Evolutionary conservation across 2,329 filamentous ascomycete genomes (phyloP).

Genomic region (Sclerotinia subarctica): DNA sequence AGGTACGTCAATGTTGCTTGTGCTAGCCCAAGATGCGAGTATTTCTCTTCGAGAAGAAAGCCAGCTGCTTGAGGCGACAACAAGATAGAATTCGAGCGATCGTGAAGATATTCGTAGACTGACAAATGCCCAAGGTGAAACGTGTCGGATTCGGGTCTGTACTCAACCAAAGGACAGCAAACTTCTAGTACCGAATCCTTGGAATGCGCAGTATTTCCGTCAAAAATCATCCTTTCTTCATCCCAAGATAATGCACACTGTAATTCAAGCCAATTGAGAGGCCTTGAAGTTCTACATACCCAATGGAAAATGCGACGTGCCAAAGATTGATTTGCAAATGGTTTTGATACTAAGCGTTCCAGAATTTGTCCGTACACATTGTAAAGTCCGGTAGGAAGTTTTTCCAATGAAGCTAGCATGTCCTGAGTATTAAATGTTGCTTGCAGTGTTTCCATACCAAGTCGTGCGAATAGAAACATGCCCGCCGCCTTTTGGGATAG

Average conservation of each 20-base stretch:
- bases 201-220: constrained; percentile 4
- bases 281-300: constrained; percentile 17
- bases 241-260: constrained; percentile 18
- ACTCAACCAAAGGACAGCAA: constrained; percentile 18
- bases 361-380: constrained; percentile 16
- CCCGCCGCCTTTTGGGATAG: constrained; percentile 15
- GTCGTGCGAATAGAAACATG: constrained; percentile 19
- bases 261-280: constrained; percentile 17
- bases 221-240: constrained; percentile 14
- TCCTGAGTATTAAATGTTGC: constrained; percentile 18
- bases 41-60: constrained; percentile 13
- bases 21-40: constrained; percentile 4
- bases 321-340: not conserved
- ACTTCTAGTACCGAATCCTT: constrained; percentile 15
- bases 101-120: constrained; percentile 19
- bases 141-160: constrained; percentile 12
- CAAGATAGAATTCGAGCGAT: not conserved
- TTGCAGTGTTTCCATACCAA: constrained; percentile 16
- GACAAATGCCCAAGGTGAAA: constrained; percentile 19
- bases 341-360: constrained; percentile 13
- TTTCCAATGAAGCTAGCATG: constrained; percentile 16
- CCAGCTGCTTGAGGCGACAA: constrained; percentile 12
- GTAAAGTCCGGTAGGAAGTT: constrained; percentile 13
- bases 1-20: constrained; percentile 17
- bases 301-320: constrained; percentile 15